These are phyloP conservation scores for Aspergillus eucalypticola DNA, from an alignment of 2,329 filamentous ascomycete genomes.

Conservation along the genomic window DNA sequence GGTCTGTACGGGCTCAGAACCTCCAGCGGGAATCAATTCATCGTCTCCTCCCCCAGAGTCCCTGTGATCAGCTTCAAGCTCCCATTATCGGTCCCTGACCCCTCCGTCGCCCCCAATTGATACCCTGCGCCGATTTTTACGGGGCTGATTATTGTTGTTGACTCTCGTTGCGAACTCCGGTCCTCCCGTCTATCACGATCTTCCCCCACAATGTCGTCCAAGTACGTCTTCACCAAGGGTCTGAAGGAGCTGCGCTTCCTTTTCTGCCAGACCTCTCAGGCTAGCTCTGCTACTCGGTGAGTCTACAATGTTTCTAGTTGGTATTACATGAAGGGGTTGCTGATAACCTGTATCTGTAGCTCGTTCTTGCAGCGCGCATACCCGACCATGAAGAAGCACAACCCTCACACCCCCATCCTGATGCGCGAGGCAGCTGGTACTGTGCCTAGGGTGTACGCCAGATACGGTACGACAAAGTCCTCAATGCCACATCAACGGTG, in stretches of 20 bases:
- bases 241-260: slow-evolving; percentile 96
- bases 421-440: slow-evolving; percentile 88
- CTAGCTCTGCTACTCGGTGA: slow-evolving; percentile 86
- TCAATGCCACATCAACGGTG: too few species aligned
- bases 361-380: slow-evolving; percentile 89
- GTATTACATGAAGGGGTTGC: not conserved
- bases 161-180: not conserved
- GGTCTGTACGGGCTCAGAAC: slow-evolving; percentile 16
- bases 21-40: slow-evolving; percentile 8
- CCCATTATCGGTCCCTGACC: slow-evolving; percentile 3
- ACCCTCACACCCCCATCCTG: slow-evolving; percentile 89
- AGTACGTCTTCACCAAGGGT: slow-evolving; percentile 85
- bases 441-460: slow-evolving; percentile 81
- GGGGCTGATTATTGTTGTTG: not conserved
- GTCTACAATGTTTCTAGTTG: slow-evolving; percentile 26
- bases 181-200: slow-evolving; percentile 3
- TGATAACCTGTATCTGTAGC: slow-evolving; percentile 49
- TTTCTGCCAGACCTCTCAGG: slow-evolving; percentile 91
- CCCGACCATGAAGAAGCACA: slow-evolving; percentile 99
- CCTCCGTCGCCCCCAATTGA: slow-evolving; percentile 13
- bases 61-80: not conserved
- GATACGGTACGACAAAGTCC: slow-evolving; percentile 70
- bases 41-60: slow-evolving; percentile 6
- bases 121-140: not conserved
- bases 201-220: slow-evolving; percentile 70